A percentile compares a stretch with the other conserved stretches of the same genome.
Conservation (phyloP, 2,329 filamentous ascomycete genomes). For the Phaeosphaeriaceae sp. region DNA sequence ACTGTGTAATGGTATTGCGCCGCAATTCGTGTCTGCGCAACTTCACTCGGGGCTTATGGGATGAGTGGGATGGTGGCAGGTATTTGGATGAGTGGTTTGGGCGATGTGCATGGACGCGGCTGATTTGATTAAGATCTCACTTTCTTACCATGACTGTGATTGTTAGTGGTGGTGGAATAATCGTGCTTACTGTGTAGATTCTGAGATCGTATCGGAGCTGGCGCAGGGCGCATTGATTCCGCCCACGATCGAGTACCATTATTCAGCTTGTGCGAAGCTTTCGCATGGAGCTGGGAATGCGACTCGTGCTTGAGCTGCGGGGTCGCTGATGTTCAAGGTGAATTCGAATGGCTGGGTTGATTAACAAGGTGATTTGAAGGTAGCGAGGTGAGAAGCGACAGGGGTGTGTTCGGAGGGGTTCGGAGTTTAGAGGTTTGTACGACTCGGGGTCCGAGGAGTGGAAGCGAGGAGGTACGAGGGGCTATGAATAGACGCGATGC, state of each 20-base stretch:
- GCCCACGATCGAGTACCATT: background rate
- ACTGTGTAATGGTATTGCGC: background rate
- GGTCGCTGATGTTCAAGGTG: constrained; percentile 1
- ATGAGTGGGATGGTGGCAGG: too few species aligned
- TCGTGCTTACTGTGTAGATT: too few species aligned
- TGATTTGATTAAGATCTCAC: too few species aligned
- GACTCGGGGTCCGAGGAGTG: background rate
- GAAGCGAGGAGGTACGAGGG: background rate
- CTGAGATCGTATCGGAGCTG: too few species aligned
- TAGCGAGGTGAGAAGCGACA: background rate
- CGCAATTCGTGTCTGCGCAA: background rate
- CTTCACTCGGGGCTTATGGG: background rate
- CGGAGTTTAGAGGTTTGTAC: background rate
- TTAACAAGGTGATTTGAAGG: background rate
- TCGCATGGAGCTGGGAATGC: background rate
- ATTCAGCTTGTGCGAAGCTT: background rate
- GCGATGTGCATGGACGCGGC: too few species aligned
- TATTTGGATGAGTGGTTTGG: too few species aligned
- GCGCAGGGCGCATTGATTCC: background rate
- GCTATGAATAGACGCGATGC: background rate
- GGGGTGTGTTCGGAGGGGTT: background rate
- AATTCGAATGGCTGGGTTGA: background rate
- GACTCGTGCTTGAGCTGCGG: too few species aligned
- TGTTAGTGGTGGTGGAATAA: too few species aligned
- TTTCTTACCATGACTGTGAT: too few species aligned